Base-by-base conservation (phyloP, 179 eudicot species). In the Spergularia azorica region DNA sequence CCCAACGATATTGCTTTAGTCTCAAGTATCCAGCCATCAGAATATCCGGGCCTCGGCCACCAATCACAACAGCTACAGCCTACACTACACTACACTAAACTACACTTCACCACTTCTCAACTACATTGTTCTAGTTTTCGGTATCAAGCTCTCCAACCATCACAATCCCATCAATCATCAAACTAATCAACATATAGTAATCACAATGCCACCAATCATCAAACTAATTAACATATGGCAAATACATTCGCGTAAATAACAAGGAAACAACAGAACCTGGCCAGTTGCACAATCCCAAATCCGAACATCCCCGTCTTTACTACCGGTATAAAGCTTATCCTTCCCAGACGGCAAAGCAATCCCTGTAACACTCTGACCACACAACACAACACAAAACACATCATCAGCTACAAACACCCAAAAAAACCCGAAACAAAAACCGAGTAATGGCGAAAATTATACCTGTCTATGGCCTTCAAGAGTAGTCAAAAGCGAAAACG, bases 201-300 rank as follows among this genome's bases (percentile, higher is more conserved):
- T 43, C 48, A 43, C 48, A 43, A 43, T 43, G 48, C 48, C 48
- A 13, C 4, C 58, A 61, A 46, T 21, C 65, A 55, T 12, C 26
- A 64, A 41, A 51, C 73, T 67, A 14, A 10, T 48, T 9, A 48
- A 46, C 26, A 46, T 6, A 17, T 13, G 16, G 38, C 13, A 58
- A 48, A 61, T 54, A 10, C 2, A 21, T 14, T 11, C 5, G 46
- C n/a, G 57, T 26, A 50, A 39, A 20, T 4, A 38, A 63, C 51
- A 67, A 32, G 69, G 36, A 43, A 74, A 58, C 16, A 54, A 50
- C 2, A 32, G 75, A 17, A 86, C 99, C 97, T 95, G 98, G 21
- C 99, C 97, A 52, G 98, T 89, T 76, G 87, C 93, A 83, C 99
- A 94, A 76, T 96, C 98, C 98, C 99, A 96, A 66, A 96, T 81